Percentiles rank a stretch among this genome's conserved stretches.
These are phyloP conservation scores for Sphaerulina vaccinii DNA, from an alignment of 2,329 filamentous ascomycete genomes.

Conservation along the genomic window DNA sequence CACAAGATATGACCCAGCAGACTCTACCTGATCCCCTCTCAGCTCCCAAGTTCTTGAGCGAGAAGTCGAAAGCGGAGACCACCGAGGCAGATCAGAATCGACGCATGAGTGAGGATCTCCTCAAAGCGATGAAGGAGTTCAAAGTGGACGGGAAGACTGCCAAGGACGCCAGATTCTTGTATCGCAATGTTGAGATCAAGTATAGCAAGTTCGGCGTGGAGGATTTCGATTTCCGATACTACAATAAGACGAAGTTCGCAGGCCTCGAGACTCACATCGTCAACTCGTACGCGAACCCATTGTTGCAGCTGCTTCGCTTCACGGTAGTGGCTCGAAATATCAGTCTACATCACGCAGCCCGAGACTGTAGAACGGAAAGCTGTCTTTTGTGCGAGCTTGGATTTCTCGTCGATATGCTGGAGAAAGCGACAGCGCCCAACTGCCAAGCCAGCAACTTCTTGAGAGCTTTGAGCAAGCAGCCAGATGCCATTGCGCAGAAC, in stretches of 20 bases:
- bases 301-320: slow-evolving; percentile 88
- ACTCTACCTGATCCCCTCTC: slow-evolving; percentile 60
- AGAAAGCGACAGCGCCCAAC: slow-evolving; percentile 89
- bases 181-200: slow-evolving; percentile 94
- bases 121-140: slow-evolving; percentile 64
- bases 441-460: slow-evolving; percentile 95
- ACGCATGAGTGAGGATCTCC: slow-evolving; percentile 56
- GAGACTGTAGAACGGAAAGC: slow-evolving; percentile 74
- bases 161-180: slow-evolving; percentile 81
- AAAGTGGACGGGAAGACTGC: slow-evolving; percentile 71
- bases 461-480: slow-evolving; percentile 80
- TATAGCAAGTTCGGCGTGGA: slow-evolving; percentile 99
- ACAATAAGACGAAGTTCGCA: slow-evolving; percentile 89
- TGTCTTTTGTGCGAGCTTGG: slow-evolving; percentile 93
- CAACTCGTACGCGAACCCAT: slow-evolving; percentile 92
- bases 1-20: slow-evolving; percentile 52
- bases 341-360: slow-evolving; percentile 83
- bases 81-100: slow-evolving; percentile 43
- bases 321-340: slow-evolving; percentile 85
- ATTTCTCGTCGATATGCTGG: slow-evolving; percentile 95
- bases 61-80: slow-evolving; percentile 69
- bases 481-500: slow-evolving; percentile 73
- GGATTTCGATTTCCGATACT: slow-evolving; percentile 97
- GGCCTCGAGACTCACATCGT: slow-evolving; percentile 94
- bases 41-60: slow-evolving; percentile 91